Base-by-base conservation (phyloP, 768 basidiomycete species). In the Lentinula sp. region DNA sequence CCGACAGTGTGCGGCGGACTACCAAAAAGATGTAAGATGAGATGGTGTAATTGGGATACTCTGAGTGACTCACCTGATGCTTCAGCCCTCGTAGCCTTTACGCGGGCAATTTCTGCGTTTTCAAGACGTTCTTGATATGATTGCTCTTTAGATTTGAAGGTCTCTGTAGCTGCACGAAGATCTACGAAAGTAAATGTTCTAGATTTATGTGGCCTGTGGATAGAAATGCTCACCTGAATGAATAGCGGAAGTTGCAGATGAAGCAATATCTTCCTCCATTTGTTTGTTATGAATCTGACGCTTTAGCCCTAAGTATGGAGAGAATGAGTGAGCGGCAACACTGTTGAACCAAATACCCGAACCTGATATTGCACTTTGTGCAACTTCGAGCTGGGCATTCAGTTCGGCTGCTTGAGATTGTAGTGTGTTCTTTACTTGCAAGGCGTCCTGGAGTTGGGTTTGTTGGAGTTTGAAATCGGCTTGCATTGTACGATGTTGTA, bases 61-160 rank as follows among this genome's bases (percentile, higher is more conserved):
- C 11, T 32, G 7, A 32, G 18, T 13, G 56, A 40, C 76, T 56
- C 61, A 90, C 90, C 78, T 65, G 82, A 78, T 4, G 82, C 78
- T 71, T 90, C 89, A 3, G 81, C 81, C 15, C 86, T 81, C 51
- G 83, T 81, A 13, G 82, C 79, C 65, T 85, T 89, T 5, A 82
- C 87, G 50, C 82, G 78, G 6, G 83, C 84, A 55, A 89, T 83
- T 67, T 92, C 89, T 0, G 85, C 80, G 11, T 82, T 82, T 69
- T 91, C 86, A 21, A 89, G 77, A 9, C 82, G 80, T 49, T 80
- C 78, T 34, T 84, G 80, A 60, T 84, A 83, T 1, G 78, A 74
- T 53, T 81, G 78, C 37, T 84, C 79, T 66, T 90, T 89, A 34
- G 80, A 73, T 67, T 87, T 85, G 72, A 88, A 85, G 16, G 83